These are phyloP conservation scores for Fusarium circinatum DNA, from an alignment of 2,329 filamentous ascomycete genomes.

Conservation along the genomic window DNA sequence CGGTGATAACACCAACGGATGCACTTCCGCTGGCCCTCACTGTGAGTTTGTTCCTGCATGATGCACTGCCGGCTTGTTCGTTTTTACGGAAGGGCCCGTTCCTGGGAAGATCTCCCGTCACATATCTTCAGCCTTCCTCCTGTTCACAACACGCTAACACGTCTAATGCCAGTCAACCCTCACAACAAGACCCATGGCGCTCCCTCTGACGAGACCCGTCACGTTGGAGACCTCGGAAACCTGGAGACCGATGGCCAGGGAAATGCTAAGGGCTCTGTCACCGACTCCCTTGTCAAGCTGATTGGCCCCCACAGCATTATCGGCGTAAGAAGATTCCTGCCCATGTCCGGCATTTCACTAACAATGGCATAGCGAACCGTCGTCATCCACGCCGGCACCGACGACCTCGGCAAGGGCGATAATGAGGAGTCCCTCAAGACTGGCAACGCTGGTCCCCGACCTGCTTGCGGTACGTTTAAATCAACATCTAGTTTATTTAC, in stretches of 20 bases:
- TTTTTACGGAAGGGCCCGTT: background rate
- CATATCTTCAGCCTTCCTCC: background rate
- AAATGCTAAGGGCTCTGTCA: constrained; percentile 82
- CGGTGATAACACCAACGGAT: constrained; percentile 99
- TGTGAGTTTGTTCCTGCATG: constrained; percentile 68
- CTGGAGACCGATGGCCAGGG: constrained; percentile 94
- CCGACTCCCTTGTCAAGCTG: constrained; percentile 90
- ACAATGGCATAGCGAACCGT: constrained; percentile 78
- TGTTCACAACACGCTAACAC: constrained; percentile 17
- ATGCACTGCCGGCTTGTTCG: background rate
- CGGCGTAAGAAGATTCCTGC: constrained; percentile 69
- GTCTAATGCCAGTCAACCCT: constrained; percentile 81
- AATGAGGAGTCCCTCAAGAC: constrained; percentile 98
- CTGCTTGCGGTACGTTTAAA: constrained; percentile 83
- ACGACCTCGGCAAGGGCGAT: constrained; percentile 93
- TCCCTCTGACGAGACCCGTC: constrained; percentile 82
- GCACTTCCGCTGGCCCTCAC: constrained; percentile 97
- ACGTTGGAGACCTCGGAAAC: constrained; percentile 98
- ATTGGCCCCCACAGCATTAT: constrained; percentile 96
- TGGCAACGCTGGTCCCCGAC: constrained; percentile 91
- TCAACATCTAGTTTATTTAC: background rate
- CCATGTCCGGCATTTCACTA: background rate
- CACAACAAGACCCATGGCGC: constrained; percentile 91
- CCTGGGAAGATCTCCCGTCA: background rate
- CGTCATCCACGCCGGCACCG: constrained; percentile 93